Evolutionary conservation across 805 yeast species (phyloP).

Genomic region (Yamadazyma akitaensis): DNA sequence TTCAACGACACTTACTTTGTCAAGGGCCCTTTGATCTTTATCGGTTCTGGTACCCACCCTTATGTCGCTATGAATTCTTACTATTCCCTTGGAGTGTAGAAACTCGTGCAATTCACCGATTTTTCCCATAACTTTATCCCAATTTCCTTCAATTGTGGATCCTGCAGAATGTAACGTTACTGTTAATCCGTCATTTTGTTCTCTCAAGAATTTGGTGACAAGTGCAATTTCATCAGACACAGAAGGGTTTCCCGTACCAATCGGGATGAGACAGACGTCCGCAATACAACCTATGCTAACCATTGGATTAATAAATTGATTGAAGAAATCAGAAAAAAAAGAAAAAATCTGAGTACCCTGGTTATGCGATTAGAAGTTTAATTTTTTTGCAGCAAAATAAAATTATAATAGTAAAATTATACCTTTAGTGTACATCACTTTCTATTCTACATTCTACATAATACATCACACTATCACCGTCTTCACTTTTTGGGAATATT

Average conservation of each 20-base stretch:
- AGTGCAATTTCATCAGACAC: conserved; percentile 78
- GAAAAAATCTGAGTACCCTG: not conserved
- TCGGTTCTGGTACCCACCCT: conserved; percentile 84
- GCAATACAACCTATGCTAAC: conserved; percentile 68
- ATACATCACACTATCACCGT: not conserved
- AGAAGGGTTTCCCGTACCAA: conserved; percentile 76
- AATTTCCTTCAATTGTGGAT: conserved; percentile 88
- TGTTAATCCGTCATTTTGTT: conserved; percentile 49
- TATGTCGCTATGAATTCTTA: conserved; percentile 81
- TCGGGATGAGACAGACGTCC: conserved; percentile 82
- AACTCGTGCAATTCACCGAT: conserved; percentile 76
- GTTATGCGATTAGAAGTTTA: not conserved
- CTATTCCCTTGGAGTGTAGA: conserved; percentile 65
- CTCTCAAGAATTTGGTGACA: conserved; percentile 61
- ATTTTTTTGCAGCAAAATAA: not conserved
- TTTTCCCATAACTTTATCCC: conserved; percentile 79
- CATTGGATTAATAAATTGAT: conserved; percentile 1
- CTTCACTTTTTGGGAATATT: conserved; percentile 7
- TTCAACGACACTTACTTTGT: conserved; percentile 65
- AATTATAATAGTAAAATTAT: too few relatives aligned
- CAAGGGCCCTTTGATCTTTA: conserved; percentile 67
- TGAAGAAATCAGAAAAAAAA: not conserved
- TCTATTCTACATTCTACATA: not conserved
- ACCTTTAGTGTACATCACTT: not conserved
- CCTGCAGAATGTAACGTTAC: conserved; percentile 88